Evolutionary conservation across 164 flowering plant genomes (phyloP).

Genomic region (Pachysandra terminalis): DNA sequence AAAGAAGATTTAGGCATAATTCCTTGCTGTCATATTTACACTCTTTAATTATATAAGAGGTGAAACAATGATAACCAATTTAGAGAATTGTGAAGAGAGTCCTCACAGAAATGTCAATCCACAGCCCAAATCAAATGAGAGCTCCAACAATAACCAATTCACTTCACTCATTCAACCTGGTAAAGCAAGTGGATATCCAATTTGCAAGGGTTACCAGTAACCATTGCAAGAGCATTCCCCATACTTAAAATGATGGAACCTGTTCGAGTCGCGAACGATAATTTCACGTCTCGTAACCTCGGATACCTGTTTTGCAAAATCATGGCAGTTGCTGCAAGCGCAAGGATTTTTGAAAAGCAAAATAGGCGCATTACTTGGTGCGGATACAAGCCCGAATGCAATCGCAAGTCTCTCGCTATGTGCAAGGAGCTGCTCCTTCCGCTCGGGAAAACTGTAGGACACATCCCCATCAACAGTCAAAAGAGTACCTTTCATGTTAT

Average conservation of each 20-base stretch:
- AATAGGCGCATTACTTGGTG: conserved; percentile 30
- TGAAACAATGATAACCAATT: neutral
- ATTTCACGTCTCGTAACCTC: conserved; percentile 35
- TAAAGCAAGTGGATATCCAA: neutral
- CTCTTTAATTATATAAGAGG: neutral
- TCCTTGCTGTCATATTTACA: too few relatives aligned
- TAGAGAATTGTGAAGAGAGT: neutral
- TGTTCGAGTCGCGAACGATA: conserved; percentile 45
- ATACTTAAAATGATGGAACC: conserved; percentile 51
- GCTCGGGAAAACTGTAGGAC: conserved; percentile 11
- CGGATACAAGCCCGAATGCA: conserved; percentile 52
- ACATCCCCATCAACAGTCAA: conserved; percentile 22
- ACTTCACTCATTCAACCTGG: neutral
- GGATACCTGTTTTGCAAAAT: conserved; percentile 44
- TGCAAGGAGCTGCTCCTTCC: conserved; percentile 42
- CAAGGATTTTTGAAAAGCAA: conserved; percentile 50
- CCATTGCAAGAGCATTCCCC: conserved; percentile 57
- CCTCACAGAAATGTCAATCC: neutral
- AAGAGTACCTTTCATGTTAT: neutral
- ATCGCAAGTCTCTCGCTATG: conserved; percentile 64
- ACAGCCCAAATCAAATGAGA: neutral
- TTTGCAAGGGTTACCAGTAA: conserved; percentile 38
- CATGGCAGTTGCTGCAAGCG: conserved; percentile 54
- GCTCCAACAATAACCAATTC: too few relatives aligned
- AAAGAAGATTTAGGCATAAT: too few relatives aligned